Base-by-base conservation (phyloP, 306 rosid genomes). In the Pyrus bretschneideri region DNA sequence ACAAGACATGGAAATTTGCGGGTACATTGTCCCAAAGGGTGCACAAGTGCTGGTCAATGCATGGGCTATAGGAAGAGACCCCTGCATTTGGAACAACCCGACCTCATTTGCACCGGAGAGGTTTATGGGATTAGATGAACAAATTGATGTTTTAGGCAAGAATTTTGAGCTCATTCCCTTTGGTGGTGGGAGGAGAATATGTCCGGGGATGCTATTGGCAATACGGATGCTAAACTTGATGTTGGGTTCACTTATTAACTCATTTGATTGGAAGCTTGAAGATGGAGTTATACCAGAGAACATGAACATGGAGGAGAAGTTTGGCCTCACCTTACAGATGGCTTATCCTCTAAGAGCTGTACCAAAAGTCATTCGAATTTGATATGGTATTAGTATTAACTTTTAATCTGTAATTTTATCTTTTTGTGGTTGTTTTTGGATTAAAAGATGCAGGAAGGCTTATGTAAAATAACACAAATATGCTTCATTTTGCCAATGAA, bases 91-190 rank as follows among this genome's bases (percentile, higher is more conserved):
- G 80, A 80, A 70, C 2, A 40, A 54, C 38, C 84, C 77, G 1
- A 21, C 52, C 46, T 45, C 31, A 21, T 81, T 75, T 31, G 19
- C 0, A 49, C 80, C 80, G 0, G 80, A 81, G 77, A 81, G 77
- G 62, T 81, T 81, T 31, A 29, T 81, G 30, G 84, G 75, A 23
- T 63, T 44, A 15, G 54, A 38, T 1, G n/a, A 70, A 6, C 19
- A 72, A 7, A 38, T 81, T 25, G 85, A 83, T 38, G 6, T 55
- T 6, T 61, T 6, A 46, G 81, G 86, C 2, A 49, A 65, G 4
- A 27, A 83, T 57, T 88, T 83, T 77, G 81, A 83, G 83, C 81
- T 88, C 0, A 38, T 71, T 30, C 87, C 89, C 0, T 88, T 88
- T 38, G 83, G 87, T n/a, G 67, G 73, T 2, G 87, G 84, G 25